Percentiles rank a stretch among this genome's conserved stretches.
phyloP scores from a whole-genome alignment of 1,284 basidiomycete species.

The Rhodotorula glutinis region DNA sequence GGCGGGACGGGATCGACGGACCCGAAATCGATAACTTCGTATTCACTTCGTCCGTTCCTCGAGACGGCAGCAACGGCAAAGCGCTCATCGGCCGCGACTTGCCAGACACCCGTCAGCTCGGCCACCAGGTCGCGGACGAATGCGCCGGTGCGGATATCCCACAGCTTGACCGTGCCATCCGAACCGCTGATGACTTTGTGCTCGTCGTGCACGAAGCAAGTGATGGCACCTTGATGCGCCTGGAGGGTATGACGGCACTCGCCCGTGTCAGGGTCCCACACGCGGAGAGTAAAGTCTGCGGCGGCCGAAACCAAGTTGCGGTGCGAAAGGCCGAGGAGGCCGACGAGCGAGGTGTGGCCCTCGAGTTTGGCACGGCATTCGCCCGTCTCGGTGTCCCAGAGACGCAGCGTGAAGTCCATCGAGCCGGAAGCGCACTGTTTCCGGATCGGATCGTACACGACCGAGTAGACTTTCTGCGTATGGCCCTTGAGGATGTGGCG shows the following conservation, averaged over 20 bases:
- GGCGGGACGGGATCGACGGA: slow-evolving; percentile 14
- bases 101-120: slow-evolving; percentile 89
- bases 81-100: slow-evolving; percentile 85
- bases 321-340: slow-evolving; percentile 58
- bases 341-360: slow-evolving; percentile 46
- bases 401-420: slow-evolving; percentile 90
- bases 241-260: slow-evolving; percentile 73
- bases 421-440: slow-evolving; percentile 89
- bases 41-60: slow-evolving; percentile 41
- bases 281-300: slow-evolving; percentile 83
- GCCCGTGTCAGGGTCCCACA: slow-evolving; percentile 84
- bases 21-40: slow-evolving; percentile 42
- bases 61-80: slow-evolving; percentile 78
- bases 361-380: slow-evolving; percentile 69
- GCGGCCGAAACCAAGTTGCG: slow-evolving; percentile 87
- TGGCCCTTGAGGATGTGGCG: slow-evolving; percentile 79
- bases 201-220: slow-evolving; percentile 95
- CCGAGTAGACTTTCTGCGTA: slow-evolving; percentile 86
- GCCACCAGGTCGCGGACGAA: slow-evolving; percentile 80
- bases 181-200: slow-evolving; percentile 90
- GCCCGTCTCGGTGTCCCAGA: slow-evolving; percentile 82
- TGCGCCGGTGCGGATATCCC: slow-evolving; percentile 81
- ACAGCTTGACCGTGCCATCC: slow-evolving; percentile 94
- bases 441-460: slow-evolving; percentile 56
- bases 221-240: slow-evolving; percentile 88